A percentile compares a stretch with the other conserved stretches of the same genome.
Conservation (phyloP, 1,139 yeast species). For the Nakaseomyces sp. region DNA sequence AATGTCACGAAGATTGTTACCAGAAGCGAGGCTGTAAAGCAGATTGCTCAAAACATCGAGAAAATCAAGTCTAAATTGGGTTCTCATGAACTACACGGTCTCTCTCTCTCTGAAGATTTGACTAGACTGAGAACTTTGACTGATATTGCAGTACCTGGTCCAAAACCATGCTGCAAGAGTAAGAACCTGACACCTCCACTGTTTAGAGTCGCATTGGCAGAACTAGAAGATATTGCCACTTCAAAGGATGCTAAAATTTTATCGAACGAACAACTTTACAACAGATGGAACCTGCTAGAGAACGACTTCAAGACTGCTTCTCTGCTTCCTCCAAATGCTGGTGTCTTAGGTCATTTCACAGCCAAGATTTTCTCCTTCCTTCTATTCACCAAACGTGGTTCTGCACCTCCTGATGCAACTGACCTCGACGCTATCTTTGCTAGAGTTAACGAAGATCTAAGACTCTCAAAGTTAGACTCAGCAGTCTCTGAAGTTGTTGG, state of each 20-base stretch:
- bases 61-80: conserved; percentile 20
- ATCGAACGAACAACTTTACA: conserved; percentile 56
- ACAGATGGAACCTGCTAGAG: conserved; percentile 65
- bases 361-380: conserved; percentile 71
- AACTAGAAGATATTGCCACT: conserved; percentile 18
- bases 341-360: conserved; percentile 82
- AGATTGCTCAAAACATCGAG: conserved; percentile 20
- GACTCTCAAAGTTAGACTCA: conserved; percentile 67
- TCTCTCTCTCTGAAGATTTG: conserved; percentile 29
- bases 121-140: conserved; percentile 27
- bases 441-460: conserved; percentile 68
- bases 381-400: conserved; percentile 55
- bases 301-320: conserved; percentile 89
- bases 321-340: conserved; percentile 88
- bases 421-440: conserved; percentile 87
- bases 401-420: conserved; percentile 65
- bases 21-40: conserved; percentile 27
- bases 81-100: conserved; percentile 17
- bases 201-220: conserved; percentile 22
- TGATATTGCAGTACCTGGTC: conserved; percentile 20
- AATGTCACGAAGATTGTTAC: conserved; percentile 19
- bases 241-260: conserved; percentile 16
- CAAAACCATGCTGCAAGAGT: conserved; percentile 18
- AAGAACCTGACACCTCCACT: conserved; percentile 18
- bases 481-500: conserved; percentile 91